Conservation (phyloP, 768 basidiomycete genomes). For the Phlebiopsis flavidoalba region DNA sequence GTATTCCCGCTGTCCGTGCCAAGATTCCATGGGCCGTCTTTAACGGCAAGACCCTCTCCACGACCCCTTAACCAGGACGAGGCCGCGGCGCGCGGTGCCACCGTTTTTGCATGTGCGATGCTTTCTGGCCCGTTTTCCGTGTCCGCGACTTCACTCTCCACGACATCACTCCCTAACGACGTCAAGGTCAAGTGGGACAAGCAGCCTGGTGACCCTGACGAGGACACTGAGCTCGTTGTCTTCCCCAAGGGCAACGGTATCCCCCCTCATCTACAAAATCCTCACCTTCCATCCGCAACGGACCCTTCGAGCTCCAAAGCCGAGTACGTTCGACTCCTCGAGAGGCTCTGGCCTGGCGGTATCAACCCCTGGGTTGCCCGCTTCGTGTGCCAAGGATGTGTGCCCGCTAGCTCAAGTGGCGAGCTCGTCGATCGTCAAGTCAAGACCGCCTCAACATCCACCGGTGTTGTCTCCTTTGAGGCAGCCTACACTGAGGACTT, state of each 20-base stretch:
- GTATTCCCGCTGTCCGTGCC: slow-evolving; percentile 87
- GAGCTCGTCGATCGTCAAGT: slow-evolving; percentile 83
- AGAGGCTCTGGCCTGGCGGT: slow-evolving; percentile 61
- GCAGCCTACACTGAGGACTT: slow-evolving; percentile 77
- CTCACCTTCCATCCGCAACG: slow-evolving; percentile 91
- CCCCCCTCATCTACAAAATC: slow-evolving; percentile 92
- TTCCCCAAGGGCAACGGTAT: slow-evolving; percentile 82
- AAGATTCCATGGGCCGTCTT: slow-evolving; percentile 85
- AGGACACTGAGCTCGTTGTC: slow-evolving; percentile 88
- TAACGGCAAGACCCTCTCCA: slow-evolving; percentile 75
- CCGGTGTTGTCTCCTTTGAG: slow-evolving; percentile 85
- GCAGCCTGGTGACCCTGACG: slow-evolving; percentile 68
- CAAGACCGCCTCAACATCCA: slow-evolving; percentile 86
- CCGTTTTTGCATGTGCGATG: slow-evolving; percentile 95
- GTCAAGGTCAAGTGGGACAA: slow-evolving; percentile 89
- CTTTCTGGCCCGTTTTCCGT: slow-evolving; percentile 96
- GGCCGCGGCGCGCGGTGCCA: slow-evolving; percentile 92
- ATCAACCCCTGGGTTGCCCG: slow-evolving; percentile 84
- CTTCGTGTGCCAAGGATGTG: slow-evolving; percentile 81
- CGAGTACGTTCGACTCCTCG: slow-evolving; percentile 67
- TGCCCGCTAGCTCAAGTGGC: slow-evolving; percentile 54
- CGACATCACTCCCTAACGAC: slow-evolving; percentile 83
- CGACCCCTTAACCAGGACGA: slow-evolving; percentile 98
- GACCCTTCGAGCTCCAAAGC: slow-evolving; percentile 87
- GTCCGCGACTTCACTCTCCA: slow-evolving; percentile 91